phyloP scores from a whole-genome alignment of 1,284 basidiomycete genomes.

The Boletellus deceptivus region DNA sequence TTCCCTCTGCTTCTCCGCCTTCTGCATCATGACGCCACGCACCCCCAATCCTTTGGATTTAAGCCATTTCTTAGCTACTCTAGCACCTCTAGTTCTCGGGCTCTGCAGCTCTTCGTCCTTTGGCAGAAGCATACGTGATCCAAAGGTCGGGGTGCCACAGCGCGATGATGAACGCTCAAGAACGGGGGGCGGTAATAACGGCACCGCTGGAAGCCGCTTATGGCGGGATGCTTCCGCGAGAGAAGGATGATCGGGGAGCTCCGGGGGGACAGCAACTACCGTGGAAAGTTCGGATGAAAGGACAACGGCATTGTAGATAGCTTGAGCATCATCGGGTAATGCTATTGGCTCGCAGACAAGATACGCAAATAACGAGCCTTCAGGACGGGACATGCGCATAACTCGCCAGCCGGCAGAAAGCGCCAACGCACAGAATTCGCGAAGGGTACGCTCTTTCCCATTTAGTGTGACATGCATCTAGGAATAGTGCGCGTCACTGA shows the following conservation, averaged over 20 bases:
- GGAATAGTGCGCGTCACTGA: conserved; percentile 1
- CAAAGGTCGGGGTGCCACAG: conserved; percentile 58
- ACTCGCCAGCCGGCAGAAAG: conserved; percentile 68
- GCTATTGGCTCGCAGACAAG: conserved; percentile 60
- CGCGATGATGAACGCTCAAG: conserved; percentile 39
- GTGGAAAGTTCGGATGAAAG: conserved; percentile 21
- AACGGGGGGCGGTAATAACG: conserved; percentile 12
- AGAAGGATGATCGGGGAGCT: conserved; percentile 19
- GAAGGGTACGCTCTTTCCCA: conserved; percentile 66
- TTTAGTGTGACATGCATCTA: conserved; percentile 75
- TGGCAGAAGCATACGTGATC: conserved; percentile 40
- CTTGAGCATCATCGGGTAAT: conserved; percentile 39
- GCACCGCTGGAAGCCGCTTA: conserved; percentile 11
- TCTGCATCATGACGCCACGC: conserved; percentile 25
- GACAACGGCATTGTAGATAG: conserved; percentile 21
- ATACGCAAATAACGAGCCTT: conserved; percentile 64
- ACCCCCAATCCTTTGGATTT: conserved; percentile 32
- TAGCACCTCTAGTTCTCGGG: conserved; percentile 10
- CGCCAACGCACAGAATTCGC: conserved; percentile 57
- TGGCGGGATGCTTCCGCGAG: conserved; percentile 20
- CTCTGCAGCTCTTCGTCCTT: conserved; percentile 27
- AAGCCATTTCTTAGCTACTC: conserved; percentile 27
- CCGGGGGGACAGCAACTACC: conserved; percentile 17
- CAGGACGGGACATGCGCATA: conserved; percentile 52
- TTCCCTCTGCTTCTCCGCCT: conserved; percentile 23